Evolutionary conservation across 495 filamentous ascomycete species (phyloP), one percentile per base, ranked within the genome.

Genomic region (Monascus purpureus): DNA sequence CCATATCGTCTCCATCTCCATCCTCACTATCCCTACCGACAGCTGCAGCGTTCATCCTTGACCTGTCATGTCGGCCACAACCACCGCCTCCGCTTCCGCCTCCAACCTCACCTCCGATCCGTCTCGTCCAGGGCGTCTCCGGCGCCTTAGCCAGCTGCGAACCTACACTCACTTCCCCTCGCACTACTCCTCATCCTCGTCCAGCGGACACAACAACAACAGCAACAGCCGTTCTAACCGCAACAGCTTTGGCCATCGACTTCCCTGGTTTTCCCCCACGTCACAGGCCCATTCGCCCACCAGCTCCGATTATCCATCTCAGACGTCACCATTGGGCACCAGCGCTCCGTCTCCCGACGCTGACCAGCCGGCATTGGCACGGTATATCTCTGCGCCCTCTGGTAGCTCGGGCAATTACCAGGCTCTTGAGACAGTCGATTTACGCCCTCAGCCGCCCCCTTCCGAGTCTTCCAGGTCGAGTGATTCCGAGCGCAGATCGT

Each of bases 111-210:
- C 44, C 34, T 35, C 59, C 34, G 54, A 60, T 25, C 32, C 40
- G 23, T 39, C 43, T 49, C 66, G 77, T 39, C 58, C 69, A 14
- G 70, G 72, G 36, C 63, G 80, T 22, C 63, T 86, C 39, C 68
- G 80, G 17, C 77, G 79, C 19, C 60, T 92, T 34, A 80, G 69
- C 39, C 80, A 82, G 56, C 64, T 92, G 32, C 71, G 79, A 37
- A 75, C 63, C 53, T 79, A 82, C 56, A 78, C 76, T 59, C 59
- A 75, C 28, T 59, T 72, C 40, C 61, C 68, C 17, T 61, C 65
- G 5, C 20, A 22, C 20, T 22, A 22, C 32, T 59, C 68, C 26
- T 53, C 56, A 29, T 50, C 53, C 36, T 50, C 52, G 11, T 43
- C 38, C 51, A 40, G 35, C 35, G 20, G 41, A 35, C 36, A 39